These are phyloP conservation scores for Parathielavia hyrcaniae DNA, from an alignment of 495 filamentous ascomycete species.

Conservation along the genomic window DNA sequence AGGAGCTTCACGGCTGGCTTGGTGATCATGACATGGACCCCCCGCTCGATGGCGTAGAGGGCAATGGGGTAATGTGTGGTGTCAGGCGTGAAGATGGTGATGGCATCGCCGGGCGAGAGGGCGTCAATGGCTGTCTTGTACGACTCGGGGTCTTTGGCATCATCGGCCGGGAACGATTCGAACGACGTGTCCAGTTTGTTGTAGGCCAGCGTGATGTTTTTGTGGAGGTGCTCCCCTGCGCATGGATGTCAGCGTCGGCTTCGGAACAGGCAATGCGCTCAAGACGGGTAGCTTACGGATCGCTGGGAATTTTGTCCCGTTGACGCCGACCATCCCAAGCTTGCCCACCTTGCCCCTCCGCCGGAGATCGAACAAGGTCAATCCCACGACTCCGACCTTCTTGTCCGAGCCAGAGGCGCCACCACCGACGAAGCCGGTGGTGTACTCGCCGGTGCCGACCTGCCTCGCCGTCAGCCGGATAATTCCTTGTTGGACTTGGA, in stretches of 20 bases:
- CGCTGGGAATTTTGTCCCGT: slow-evolving; percentile 80
- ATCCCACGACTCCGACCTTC: slow-evolving; percentile 85
- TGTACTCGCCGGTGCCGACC: slow-evolving; percentile 94
- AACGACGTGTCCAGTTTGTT: slow-evolving; percentile 82
- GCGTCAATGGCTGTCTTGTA: slow-evolving; percentile 89
- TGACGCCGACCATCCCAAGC: slow-evolving; percentile 84
- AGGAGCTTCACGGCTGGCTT: slow-evolving; percentile 90
- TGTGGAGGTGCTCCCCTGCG: slow-evolving; percentile 72
- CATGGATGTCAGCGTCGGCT: background rate
- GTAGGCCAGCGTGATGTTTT: slow-evolving; percentile 83
- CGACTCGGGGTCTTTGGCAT: slow-evolving; percentile 64
- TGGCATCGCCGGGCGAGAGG: slow-evolving; percentile 73
- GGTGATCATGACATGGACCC: slow-evolving; percentile 86
- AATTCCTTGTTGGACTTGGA: background rate
- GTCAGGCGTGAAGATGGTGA: slow-evolving; percentile 96
- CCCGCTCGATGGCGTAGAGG: slow-evolving; percentile 80
- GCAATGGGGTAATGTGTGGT: slow-evolving; percentile 93
- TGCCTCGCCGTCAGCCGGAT: slow-evolving; percentile 31
- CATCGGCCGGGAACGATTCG: slow-evolving; percentile 69
- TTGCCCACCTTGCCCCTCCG: slow-evolving; percentile 81
- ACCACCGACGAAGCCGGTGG: slow-evolving; percentile 79
- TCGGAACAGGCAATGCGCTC: background rate
- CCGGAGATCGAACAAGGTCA: slow-evolving; percentile 84
- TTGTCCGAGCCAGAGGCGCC: slow-evolving; percentile 78
- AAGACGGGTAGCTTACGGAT: slow-evolving; percentile 56